A percentile compares a stretch with the other conserved stretches of the same genome.
phyloP scores from a whole-genome alignment of 2,329 filamentous ascomycete species.

The Colletotrichum navitas region DNA sequence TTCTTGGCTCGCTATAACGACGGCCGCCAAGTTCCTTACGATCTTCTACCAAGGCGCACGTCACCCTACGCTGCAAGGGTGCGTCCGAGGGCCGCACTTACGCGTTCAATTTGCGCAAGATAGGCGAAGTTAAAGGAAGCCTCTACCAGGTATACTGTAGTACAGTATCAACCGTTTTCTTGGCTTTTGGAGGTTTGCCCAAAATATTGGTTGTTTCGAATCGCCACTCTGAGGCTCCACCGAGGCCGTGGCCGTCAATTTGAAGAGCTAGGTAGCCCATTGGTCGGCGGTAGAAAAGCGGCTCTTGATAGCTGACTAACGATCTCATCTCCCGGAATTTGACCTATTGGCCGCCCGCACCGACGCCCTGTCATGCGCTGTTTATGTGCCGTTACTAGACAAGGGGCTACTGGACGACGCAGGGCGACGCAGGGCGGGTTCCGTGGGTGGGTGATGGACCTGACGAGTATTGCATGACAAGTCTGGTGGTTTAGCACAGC shows the following conservation, averaged over 20 bases:
- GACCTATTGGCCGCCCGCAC: conserved; percentile 5
- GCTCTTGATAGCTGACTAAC: conserved; percentile 5
- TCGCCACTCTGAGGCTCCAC: not conserved
- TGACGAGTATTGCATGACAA: conserved; percentile 16
- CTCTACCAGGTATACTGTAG: not conserved
- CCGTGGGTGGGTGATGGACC: not conserved
- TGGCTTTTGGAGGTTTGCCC: conserved; percentile 4
- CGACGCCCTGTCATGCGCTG: conserved; percentile 14
- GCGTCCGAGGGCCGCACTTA: conserved; percentile 2
- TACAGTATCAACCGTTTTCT: conserved; percentile 2
- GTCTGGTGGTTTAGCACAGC: not conserved
- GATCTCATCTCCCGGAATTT: conserved; percentile 20
- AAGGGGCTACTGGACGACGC: not conserved
- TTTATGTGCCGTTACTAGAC: not conserved
- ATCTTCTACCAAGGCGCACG: conserved; percentile 33
- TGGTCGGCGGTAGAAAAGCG: conserved; percentile 1
- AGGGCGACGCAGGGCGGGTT: not conserved
- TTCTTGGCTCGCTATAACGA: conserved; percentile 14
- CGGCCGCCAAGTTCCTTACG: conserved; percentile 36
- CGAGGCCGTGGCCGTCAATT: conserved; percentile 8
- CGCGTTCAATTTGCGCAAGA: not conserved
- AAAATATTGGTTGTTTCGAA: not conserved
- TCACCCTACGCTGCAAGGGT: conserved; percentile 14
- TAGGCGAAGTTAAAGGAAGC: conserved; percentile 17
- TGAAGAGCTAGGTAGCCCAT: conserved; percentile 32